Base-by-base conservation (phyloP, 176 grass and related monocot species). In the Musa acuminata region DNA sequence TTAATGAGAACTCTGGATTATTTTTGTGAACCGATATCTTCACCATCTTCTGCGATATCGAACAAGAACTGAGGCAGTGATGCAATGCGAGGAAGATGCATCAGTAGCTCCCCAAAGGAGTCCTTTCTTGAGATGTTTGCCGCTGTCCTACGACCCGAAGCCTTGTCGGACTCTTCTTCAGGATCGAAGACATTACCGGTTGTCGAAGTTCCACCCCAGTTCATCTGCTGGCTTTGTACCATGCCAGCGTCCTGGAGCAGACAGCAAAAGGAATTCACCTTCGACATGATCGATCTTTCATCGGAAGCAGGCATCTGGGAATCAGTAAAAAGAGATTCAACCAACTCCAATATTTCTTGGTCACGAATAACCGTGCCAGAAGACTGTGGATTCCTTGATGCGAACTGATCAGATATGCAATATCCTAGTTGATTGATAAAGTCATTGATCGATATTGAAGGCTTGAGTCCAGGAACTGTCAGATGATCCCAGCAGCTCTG, bases 191-290 rank as follows among this genome's bases (percentile, higher is more conserved):
- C 19, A 49, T 60, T 35, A 71, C 60, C 62, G 12, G 53, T 50
- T n/a, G 52, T 1, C 9, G 52, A 23, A 13, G 48, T 52, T 59
- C 16, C 12, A 48, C 48, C 17, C 22, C 23, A 64, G 27, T 14
- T 29, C 25, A 65, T n/a, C 79, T 81, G 70, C 59, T 73, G 49
- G 53, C 43, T 24, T 59, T 74, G 49, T 3, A 49, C 50, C 24
- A 67, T 52, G 2, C 35, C 9, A 53, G 79, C 62, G 21, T 87
- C 88, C 35, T 96, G 82, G 63, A 96, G 82, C 75, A 96, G 71
- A 62, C 75, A 85, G 72, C 89, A 96, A 7, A 96, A 82, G 49
- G 92, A 96, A 73, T 96, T 85, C 54, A 96, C 92, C 75, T 87
- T 87, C 2, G 89, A 87, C 92, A 96, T 89, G 43, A 96, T 75